Conservation (phyloP, 169 alveolate genomes). For the Eimeria necatrix region DNA sequence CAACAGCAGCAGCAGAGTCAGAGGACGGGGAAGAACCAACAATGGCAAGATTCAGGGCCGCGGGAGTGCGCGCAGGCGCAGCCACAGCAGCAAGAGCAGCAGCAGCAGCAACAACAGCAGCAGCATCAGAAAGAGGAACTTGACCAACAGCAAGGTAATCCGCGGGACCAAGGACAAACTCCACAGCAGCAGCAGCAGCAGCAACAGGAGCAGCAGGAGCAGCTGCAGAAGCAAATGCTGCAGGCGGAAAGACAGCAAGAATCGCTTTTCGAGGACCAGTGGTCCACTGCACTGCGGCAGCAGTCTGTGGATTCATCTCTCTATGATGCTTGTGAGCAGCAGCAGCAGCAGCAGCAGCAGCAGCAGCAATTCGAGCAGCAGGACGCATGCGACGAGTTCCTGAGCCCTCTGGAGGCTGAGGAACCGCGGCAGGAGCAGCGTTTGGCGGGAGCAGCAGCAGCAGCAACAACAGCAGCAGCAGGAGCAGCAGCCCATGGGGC, state of each 20-base stretch:
- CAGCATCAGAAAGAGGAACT: slow-evolving; percentile 1
- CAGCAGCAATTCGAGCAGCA: too few species aligned
- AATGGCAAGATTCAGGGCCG: neutral
- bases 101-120: slow-evolving; percentile 15
- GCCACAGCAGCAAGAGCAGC: neutral
- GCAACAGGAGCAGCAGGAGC: slow-evolving; percentile 38
- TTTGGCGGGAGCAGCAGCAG: neutral
- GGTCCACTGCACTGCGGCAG: neutral
- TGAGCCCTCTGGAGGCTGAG: too few species aligned
- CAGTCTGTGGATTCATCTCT: neutral
- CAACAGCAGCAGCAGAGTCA: slow-evolving; percentile 20
- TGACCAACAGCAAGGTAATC: neutral
- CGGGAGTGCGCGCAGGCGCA: neutral
- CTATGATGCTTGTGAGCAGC: neutral
- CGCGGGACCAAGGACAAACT: too few species aligned
- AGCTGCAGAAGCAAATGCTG: neutral
- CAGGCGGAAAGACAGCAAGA: too few species aligned
- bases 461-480: slow-evolving; percentile 18
- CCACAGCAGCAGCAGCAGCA: too few species aligned
- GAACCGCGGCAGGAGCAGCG: too few species aligned
- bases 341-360: slow-evolving; percentile 47
- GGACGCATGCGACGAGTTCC: too few species aligned
- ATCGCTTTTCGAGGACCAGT: neutral
- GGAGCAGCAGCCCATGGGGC: neutral
- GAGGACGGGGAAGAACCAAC: neutral